These are phyloP conservation scores for Nigrospora oryzae DNA, from an alignment of 2,329 filamentous ascomycete species.

Conservation along the genomic window DNA sequence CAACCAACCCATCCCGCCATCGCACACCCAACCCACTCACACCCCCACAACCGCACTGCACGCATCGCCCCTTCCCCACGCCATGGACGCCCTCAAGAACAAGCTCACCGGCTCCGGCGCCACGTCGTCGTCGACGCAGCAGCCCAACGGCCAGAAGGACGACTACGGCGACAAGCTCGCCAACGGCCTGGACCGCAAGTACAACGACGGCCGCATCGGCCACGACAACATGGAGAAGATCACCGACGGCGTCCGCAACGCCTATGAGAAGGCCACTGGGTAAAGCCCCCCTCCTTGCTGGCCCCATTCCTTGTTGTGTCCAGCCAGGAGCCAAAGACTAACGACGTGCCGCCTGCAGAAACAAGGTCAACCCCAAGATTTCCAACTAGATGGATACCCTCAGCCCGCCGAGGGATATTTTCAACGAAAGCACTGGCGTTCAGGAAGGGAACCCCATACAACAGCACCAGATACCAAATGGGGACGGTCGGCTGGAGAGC, in stretches of 20 bases:
- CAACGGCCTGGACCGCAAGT: constrained; percentile 18
- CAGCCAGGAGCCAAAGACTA: not conserved
- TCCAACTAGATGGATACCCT: constrained; percentile 17
- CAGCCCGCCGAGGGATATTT: not conserved
- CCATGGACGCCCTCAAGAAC: constrained; percentile 23
- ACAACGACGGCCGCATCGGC: constrained; percentile 10
- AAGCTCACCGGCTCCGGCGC: constrained; percentile 9
- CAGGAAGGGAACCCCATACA: not conserved
- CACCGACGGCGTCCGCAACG: constrained; percentile 20
- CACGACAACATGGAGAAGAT: constrained; percentile 19
- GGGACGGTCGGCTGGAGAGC: no score
- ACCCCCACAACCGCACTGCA: not conserved
- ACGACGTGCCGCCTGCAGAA: constrained; percentile 12
- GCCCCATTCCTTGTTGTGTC: not conserved
- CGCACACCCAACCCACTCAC: not conserved
- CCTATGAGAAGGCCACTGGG: constrained; percentile 30
- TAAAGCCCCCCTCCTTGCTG: constrained; percentile 9
- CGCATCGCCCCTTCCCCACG: not conserved
- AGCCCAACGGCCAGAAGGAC: constrained; percentile 13
- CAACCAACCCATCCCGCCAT: not conserved
- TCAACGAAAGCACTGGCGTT: not conserved
- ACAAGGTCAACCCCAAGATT: constrained; percentile 24
- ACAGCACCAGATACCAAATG: not conserved
- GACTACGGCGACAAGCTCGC: constrained; percentile 23
- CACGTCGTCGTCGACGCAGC: constrained; percentile 2